A percentile compares a stretch with the other conserved stretches of the same genome.
Conservation (phyloP, 208 protist genomes). For the Acanthamoeba polyphaga region DNA sequence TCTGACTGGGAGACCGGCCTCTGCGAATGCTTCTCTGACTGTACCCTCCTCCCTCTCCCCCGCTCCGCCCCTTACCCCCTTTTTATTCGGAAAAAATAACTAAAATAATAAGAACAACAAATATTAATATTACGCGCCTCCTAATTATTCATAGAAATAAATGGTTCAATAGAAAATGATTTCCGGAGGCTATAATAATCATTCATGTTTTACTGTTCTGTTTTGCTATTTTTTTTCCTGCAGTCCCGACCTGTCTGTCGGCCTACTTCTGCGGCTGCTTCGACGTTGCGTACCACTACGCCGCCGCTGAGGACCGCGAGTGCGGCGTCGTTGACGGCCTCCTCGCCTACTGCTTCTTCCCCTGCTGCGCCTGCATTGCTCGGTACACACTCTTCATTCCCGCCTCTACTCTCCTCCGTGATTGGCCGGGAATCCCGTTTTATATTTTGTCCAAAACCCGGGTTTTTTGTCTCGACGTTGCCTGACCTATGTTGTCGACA, state of each 20-base stretch:
- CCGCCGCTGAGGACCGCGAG: conserved; percentile 43
- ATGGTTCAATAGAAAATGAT: too few relatives aligned
- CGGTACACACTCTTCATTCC: too few relatives aligned
- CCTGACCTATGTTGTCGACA: background rate
- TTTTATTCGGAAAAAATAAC: background rate
- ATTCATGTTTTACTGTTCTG: too few relatives aligned
- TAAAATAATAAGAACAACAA: background rate
- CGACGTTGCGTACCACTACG: conserved; percentile 57
- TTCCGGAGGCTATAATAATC: too few relatives aligned
- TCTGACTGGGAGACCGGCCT: conserved; percentile 62
- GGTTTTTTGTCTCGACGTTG: background rate
- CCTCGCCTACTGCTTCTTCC: conserved; percentile 18
- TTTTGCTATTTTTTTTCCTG: background rate
- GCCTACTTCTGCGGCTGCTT: conserved; percentile 59
- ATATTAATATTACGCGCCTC: too few relatives aligned
- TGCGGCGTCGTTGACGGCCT: conserved; percentile 24
- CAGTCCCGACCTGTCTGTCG: conserved; percentile 48
- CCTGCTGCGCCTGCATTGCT: conserved; percentile 45
- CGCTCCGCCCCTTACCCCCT: background rate
- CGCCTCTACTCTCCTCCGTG: background rate
- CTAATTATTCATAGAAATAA: too few relatives aligned
- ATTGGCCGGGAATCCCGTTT: too few relatives aligned
- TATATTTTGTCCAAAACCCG: too few relatives aligned
- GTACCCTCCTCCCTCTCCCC: background rate
- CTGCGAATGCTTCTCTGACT: conserved; percentile 70